Conservation (phyloP, 192 early-diverging fungal genomes). For the Obelidium mucronatum region DNA sequence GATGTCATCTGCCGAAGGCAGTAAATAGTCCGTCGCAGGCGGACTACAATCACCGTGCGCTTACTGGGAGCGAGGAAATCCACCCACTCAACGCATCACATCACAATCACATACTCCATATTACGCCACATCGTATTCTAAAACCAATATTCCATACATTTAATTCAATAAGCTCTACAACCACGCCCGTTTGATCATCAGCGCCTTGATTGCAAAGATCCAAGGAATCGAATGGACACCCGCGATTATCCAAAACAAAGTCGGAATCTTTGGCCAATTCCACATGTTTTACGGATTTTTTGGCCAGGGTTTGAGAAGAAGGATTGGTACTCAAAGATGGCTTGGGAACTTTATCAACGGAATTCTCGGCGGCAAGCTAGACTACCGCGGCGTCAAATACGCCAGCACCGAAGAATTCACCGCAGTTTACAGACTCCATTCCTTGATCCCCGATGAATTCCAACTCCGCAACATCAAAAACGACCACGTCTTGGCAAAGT, state of each 20-base stretch:
- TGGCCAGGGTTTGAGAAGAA: background rate
- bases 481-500: background rate
- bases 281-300: background rate
- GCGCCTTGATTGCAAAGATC: background rate
- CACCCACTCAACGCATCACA: no score
- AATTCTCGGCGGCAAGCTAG: background rate
- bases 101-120: no score
- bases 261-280: background rate
- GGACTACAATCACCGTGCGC: no score
- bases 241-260: background rate
- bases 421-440: background rate
- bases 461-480: background rate
- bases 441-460: background rate
- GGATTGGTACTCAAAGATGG: background rate
- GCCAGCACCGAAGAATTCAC: background rate
- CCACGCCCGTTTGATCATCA: background rate
- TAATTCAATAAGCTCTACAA: background rate
- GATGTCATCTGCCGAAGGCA: no score
- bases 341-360: background rate
- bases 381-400: background rate
- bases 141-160: no score
- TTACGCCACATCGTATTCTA: no score
- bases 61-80: no score
- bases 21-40: no score
- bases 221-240: background rate